These are phyloP conservation scores for Jaltomata sinuosa DNA, from an alignment of 257 asterid species.

Conservation along the genomic window DNA sequence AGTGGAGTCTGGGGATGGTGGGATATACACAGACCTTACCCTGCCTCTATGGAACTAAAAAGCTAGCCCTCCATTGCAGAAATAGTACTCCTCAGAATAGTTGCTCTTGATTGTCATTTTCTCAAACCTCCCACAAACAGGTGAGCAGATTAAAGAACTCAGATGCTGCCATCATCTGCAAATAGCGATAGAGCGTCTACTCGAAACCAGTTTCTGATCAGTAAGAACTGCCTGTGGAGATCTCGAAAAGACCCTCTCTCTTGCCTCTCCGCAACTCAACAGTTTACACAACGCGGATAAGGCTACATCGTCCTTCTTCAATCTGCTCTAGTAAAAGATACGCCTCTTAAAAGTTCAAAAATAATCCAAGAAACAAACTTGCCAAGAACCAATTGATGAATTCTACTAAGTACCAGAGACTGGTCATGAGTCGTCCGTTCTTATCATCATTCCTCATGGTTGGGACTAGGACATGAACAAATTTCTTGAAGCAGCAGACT, in stretches of 20 bases:
- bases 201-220: background rate
- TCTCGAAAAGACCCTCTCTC: background rate
- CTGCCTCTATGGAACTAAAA: background rate
- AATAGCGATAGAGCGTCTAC: background rate
- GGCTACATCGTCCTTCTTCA: background rate
- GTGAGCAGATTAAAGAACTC: background rate
- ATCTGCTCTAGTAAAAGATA: background rate
- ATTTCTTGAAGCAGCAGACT: background rate
- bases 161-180: background rate
- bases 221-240: background rate
- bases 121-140: background rate
- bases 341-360: background rate
- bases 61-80: background rate
- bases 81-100: background rate
- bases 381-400: background rate
- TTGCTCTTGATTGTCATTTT: background rate
- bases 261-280: background rate
- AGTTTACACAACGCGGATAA: background rate
- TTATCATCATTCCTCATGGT: background rate
- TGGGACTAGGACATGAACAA: background rate
- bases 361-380: background rate
- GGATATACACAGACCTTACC: no score
- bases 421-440: background rate
- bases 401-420: background rate
- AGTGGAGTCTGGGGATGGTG: no score